A percentile compares a stretch with the other conserved stretches of the same genome.
These are phyloP conservation scores for Termitomyces sp. DNA, from an alignment of 768 basidiomycete genomes.

Conservation along the genomic window DNA sequence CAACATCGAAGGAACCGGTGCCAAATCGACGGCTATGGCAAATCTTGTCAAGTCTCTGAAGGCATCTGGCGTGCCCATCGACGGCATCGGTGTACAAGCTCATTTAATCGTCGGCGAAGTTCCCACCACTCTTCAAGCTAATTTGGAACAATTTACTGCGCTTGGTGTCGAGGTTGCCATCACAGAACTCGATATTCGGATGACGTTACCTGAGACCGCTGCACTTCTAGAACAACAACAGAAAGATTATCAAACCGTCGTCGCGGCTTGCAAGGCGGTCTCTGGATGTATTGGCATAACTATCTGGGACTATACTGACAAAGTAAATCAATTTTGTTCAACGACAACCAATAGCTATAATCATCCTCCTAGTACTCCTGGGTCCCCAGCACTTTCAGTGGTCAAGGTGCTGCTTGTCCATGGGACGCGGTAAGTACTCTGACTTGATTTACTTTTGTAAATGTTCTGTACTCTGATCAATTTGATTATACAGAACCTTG, in stretches of 20 bases:
- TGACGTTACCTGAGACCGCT: conserved; percentile 45
- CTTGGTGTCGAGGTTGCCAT: conserved; percentile 64
- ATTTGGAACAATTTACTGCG: conserved; percentile 47
- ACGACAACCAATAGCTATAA: background rate
- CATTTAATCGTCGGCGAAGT: conserved; percentile 58
- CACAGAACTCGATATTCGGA: conserved; percentile 64
- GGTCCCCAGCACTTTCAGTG: conserved; percentile 32
- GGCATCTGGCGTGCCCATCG: conserved; percentile 43
- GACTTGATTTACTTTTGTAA: background rate
- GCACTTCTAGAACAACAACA: conserved; percentile 48
- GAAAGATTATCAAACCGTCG: conserved; percentile 50
- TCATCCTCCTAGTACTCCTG: conserved; percentile 26
- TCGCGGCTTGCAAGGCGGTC: conserved; percentile 44
- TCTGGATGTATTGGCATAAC: conserved; percentile 37
- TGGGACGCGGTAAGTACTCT: conserved; percentile 8
- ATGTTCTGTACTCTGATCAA: conserved; percentile 19
- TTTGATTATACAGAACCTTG: conserved; percentile 26
- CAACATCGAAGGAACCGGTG: conserved; percentile 37
- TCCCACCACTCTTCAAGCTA: conserved; percentile 39
- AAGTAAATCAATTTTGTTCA: conserved; percentile 13
- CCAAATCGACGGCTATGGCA: conserved; percentile 51
- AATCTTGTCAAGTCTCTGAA: conserved; percentile 46
- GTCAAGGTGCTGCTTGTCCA: conserved; percentile 31
- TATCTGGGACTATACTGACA: conserved; percentile 41
- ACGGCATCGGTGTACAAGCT: conserved; percentile 56